These are phyloP conservation scores for Salix dunnii DNA, from an alignment of 345 rosid genomes.

Conservation along the genomic window DNA sequence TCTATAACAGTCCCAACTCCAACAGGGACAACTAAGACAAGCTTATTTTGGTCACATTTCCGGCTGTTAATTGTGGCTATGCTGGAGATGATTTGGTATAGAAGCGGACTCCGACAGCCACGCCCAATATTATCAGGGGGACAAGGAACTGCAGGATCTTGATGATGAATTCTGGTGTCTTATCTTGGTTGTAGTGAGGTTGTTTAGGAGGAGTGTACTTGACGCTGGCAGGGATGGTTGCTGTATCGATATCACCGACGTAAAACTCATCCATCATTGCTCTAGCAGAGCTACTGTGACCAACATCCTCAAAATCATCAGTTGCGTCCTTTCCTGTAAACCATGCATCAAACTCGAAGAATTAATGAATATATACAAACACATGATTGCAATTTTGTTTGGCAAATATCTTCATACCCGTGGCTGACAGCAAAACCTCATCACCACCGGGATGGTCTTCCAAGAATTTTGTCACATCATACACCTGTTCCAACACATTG, in stretches of 20 bases:
- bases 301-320: constrained; percentile 91
- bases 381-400: not conserved
- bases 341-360: not conserved
- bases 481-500: constrained; percentile 13
- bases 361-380: not conserved
- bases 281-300: constrained; percentile 75
- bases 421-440: constrained; percentile 27
- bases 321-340: constrained; percentile 84
- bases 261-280: constrained; percentile 84
- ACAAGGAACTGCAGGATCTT: constrained; percentile 85
- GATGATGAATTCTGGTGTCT: constrained; percentile 61
- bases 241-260: constrained; percentile 63
- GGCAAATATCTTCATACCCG: constrained; percentile 13
- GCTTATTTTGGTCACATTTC: constrained; percentile 10
- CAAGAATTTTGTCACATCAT: constrained; percentile 27
- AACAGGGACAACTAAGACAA: not conserved
- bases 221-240: constrained; percentile 55
- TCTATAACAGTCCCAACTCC: not conserved
- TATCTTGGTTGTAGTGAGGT: constrained; percentile 70
- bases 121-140: constrained; percentile 81
- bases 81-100: constrained; percentile 45
- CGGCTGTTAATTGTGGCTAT: not conserved
- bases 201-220: constrained; percentile 62
- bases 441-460: constrained; percentile 36
- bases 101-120: constrained; percentile 78